These are phyloP conservation scores for Liriodendron chinense DNA, from an alignment of 164 flowering plant species.

Conservation along the genomic window DNA sequence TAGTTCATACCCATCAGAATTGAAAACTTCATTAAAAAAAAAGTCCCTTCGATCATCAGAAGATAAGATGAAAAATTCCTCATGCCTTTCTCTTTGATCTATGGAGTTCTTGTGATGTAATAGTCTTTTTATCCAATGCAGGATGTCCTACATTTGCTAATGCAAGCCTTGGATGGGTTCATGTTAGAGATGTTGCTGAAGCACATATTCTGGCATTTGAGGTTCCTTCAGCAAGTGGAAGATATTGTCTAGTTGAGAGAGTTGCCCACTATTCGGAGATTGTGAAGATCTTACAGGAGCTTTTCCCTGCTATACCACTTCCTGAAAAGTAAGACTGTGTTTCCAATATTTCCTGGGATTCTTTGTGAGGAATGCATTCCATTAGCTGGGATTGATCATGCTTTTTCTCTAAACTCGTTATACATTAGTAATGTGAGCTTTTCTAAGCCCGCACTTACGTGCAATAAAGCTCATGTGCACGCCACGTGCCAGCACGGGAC, in stretches of 20 bases:
- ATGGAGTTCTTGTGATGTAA: not conserved
- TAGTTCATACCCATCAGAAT: too few species aligned
- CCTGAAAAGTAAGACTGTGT: conserved; percentile 44
- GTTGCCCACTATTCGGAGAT: conserved; percentile 35
- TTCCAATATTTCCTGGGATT: conserved; percentile 1
- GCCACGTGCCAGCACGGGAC: too few species aligned
- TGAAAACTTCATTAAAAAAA: not conserved
- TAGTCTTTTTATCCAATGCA: conserved; percentile 4
- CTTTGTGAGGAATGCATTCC: not conserved
- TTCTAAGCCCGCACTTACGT: too few species aligned
- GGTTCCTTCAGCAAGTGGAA: conserved; percentile 54
- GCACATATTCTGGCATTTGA: conserved; percentile 69
- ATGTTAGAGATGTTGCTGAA: conserved; percentile 57
- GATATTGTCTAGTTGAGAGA: conserved; percentile 52
- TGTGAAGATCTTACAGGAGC: conserved; percentile 39
- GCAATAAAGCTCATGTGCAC: too few species aligned
- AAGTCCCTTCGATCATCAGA: not conserved
- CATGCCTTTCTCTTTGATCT: not conserved
- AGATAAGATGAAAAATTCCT: not conserved
- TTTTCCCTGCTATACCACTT: conserved; percentile 37
- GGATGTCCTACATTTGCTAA: conserved; percentile 41
- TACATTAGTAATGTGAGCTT: too few species aligned
- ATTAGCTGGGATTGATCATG: too few species aligned
- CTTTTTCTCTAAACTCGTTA: too few species aligned
- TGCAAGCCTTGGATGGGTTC: conserved; percentile 39